phyloP scores from a whole-genome alignment of 2,329 filamentous ascomycete genomes.

The Sclerotinia trifoliorum region DNA sequence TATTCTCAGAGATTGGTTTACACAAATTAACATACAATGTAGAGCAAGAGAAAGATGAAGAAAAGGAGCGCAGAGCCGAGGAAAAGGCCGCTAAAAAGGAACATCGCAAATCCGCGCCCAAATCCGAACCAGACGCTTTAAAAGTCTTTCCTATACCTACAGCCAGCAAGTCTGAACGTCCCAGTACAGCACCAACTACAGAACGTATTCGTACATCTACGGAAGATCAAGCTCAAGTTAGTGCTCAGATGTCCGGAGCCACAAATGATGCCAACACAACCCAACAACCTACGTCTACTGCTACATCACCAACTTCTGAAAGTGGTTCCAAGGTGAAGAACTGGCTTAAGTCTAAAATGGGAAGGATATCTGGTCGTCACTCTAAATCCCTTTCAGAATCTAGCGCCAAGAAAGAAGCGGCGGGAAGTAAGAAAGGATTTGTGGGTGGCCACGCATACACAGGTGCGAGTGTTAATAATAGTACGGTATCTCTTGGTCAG shows the following conservation, averaged over 20 bases:
- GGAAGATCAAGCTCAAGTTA: constrained; percentile 33
- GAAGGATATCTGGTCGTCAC: constrained; percentile 38
- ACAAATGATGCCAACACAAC: constrained; percentile 29
- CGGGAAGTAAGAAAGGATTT: constrained; percentile 43
- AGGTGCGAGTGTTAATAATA: constrained; percentile 47
- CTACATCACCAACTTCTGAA: constrained; percentile 25
- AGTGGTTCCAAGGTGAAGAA: constrained; percentile 42
- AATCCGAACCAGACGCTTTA: constrained; percentile 13
- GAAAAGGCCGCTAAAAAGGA: constrained; percentile 53
- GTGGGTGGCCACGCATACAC: constrained; percentile 52
- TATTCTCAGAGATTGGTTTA: not conserved
- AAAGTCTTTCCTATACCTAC: not conserved
- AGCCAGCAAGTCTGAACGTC: constrained; percentile 15
- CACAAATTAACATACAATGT: not conserved
- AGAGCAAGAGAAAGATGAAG: constrained; percentile 44
- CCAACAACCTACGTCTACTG: constrained; percentile 30
- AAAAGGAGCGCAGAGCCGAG: constrained; percentile 53
- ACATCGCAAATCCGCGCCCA: constrained; percentile 47
- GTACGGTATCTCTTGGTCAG: constrained; percentile 38
- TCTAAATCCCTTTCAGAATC: constrained; percentile 27
- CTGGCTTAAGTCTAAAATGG: constrained; percentile 56
- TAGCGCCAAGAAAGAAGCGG: constrained; percentile 14
- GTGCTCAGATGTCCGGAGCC: constrained; percentile 31
- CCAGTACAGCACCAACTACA: constrained; percentile 16
- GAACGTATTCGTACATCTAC: constrained; percentile 34